These are phyloP conservation scores for Chrysanthemum lavandulifolium DNA, from an alignment of 129 eudicot species.

Conservation along the genomic window DNA sequence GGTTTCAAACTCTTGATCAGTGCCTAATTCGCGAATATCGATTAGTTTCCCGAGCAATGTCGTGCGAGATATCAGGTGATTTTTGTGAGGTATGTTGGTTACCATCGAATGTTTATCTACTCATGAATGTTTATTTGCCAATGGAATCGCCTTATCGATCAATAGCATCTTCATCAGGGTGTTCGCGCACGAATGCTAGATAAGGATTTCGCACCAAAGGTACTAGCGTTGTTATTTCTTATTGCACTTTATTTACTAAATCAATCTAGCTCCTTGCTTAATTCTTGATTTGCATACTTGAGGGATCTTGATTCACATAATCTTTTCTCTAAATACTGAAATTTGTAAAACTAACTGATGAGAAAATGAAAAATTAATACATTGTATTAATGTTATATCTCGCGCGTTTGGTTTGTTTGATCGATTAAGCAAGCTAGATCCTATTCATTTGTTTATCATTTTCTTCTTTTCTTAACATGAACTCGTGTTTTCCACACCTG, in stretches of 20 bases:
- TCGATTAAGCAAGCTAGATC: too few species aligned
- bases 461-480: background rate
- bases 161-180: background rate
- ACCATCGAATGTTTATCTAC: background rate
- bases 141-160: background rate
- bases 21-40: conserved; percentile 83
- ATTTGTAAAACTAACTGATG: too few species aligned
- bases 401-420: too few species aligned
- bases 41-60: conserved; percentile 65
- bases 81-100: conserved; percentile 56
- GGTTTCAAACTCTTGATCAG: conserved; percentile 69
- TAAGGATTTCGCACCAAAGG: conserved; percentile 17
- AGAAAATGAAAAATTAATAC: too few species aligned
- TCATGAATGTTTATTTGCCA: background rate
- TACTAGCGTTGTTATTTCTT: background rate
- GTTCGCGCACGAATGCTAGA: conserved; percentile 13
- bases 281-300: background rate
- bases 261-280: background rate
- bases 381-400: too few species aligned
- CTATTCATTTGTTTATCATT: too few species aligned
- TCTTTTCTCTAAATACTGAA: too few species aligned
- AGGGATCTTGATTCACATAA: too few species aligned
- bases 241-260: background rate
- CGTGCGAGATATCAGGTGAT: conserved; percentile 51
- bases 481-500: background rate